Evolutionary conservation across 495 filamentous ascomycete species (phyloP).

Genomic region (Melanomma pulvis-pyrius): DNA sequence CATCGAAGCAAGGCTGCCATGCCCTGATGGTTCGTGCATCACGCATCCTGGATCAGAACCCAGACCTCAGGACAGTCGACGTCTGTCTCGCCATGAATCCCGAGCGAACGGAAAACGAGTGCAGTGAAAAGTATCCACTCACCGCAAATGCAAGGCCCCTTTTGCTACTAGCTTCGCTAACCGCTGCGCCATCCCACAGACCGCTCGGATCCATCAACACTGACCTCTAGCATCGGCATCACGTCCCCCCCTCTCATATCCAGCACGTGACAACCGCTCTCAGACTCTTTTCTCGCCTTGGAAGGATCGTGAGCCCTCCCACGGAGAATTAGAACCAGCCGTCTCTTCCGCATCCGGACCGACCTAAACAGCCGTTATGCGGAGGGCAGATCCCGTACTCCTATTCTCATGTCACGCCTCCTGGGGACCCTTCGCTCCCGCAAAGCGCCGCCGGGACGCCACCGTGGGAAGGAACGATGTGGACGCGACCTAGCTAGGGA

Average conservation of each 20-base stretch:
- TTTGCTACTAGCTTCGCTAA: too few relatives aligned
- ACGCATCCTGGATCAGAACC: not conserved
- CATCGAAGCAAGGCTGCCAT: not conserved
- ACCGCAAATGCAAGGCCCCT: too few relatives aligned
- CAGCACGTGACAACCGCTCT: not conserved
- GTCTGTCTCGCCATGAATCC: not conserved
- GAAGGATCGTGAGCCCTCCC: not conserved
- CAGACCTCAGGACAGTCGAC: not conserved
- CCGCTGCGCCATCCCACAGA: not conserved
- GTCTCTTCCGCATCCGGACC: not conserved
- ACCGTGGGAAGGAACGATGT: not conserved
- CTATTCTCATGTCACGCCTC: not conserved
- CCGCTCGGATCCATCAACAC: not conserved
- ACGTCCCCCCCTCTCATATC: not conserved
- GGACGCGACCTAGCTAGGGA: not conserved
- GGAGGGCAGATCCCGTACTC: not conserved
- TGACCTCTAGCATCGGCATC: not conserved
- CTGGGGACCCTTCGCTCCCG: not conserved
- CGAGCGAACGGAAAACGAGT: not conserved
- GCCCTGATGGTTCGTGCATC: not conserved
- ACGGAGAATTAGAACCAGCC: not conserved
- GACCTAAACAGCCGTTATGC: not conserved
- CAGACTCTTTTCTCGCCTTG: not conserved
- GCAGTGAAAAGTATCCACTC: too few relatives aligned
- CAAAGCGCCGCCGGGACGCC: not conserved